These are phyloP conservation scores for Datisca glomerata DNA, from an alignment of 306 rosid species.

Conservation along the genomic window DNA sequence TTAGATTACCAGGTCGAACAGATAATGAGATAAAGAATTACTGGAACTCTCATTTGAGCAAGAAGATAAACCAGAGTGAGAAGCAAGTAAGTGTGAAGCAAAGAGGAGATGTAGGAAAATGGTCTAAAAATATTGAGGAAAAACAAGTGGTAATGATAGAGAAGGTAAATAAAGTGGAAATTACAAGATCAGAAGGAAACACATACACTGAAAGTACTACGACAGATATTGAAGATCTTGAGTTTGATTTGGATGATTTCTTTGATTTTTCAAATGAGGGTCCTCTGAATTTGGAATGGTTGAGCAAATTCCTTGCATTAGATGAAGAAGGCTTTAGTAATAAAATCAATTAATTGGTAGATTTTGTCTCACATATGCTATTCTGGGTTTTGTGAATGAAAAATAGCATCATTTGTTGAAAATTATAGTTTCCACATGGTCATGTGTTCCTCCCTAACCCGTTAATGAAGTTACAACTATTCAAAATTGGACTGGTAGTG, in stretches of 20 bases:
- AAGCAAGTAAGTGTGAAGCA: slow-evolving; percentile 13
- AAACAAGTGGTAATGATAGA: not conserved
- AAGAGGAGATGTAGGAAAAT: not conserved
- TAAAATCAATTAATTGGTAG: no score
- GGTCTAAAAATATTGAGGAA: not conserved
- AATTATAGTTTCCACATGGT: no score
- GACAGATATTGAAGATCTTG: not conserved
- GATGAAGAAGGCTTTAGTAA: no score
- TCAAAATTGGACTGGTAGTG: no score
- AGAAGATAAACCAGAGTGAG: slow-evolving; percentile 21
- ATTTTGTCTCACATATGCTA: no score
- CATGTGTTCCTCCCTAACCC: no score
- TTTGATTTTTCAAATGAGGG: slow-evolving; percentile 39
- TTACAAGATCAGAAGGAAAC: slow-evolving; percentile 11
- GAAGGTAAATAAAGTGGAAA: not conserved
- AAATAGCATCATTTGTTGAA: no score
- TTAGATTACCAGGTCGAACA: slow-evolving; percentile 47
- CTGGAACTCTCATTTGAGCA: slow-evolving; percentile 58
- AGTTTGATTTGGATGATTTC: slow-evolving; percentile 28
- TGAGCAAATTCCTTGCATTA: slow-evolving; percentile 23
- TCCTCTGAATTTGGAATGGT: slow-evolving; percentile 34
- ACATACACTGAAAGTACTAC: not conserved
- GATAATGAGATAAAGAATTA: slow-evolving; percentile 53
- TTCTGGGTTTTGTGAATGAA: no score
- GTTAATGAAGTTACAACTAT: no score